Conservation (phyloP, 306 rosid species). For the Cucurbita argyrosperma region DNA sequence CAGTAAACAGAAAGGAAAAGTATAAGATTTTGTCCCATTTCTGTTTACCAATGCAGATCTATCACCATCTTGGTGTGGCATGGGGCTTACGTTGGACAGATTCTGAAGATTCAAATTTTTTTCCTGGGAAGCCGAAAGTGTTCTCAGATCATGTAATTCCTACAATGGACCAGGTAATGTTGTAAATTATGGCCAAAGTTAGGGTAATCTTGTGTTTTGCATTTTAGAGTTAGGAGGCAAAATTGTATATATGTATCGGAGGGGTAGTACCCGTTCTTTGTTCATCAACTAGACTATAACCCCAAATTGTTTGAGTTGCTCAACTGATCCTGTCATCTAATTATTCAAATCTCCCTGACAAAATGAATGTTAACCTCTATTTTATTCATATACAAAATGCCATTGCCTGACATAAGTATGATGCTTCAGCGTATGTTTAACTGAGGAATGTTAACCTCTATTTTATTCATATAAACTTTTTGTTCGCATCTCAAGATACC, state of each 20-base stretch:
- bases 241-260: neutral
- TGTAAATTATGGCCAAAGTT: too few species aligned
- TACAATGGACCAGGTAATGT: constrained; percentile 48
- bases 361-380: neutral
- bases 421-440: neutral
- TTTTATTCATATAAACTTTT: neutral
- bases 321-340: neutral
- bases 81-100: constrained; percentile 80
- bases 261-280: neutral
- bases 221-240: neutral
- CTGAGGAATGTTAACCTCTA: too few species aligned
- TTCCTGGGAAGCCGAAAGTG: constrained; percentile 24
- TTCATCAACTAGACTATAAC: neutral
- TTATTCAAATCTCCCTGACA: neutral
- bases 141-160: constrained; percentile 51
- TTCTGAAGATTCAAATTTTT: constrained; percentile 16
- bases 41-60: constrained; percentile 35
- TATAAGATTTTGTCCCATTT: neutral
- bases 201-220: too few species aligned
- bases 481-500: neutral
- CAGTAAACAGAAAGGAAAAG: neutral
- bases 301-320: neutral
- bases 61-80: constrained; percentile 74
- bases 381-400: neutral
- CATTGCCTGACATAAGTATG: neutral